These are phyloP conservation scores for Lachnellula willkommii DNA, from an alignment of 2,329 filamentous ascomycete species.

Conservation along the genomic window DNA sequence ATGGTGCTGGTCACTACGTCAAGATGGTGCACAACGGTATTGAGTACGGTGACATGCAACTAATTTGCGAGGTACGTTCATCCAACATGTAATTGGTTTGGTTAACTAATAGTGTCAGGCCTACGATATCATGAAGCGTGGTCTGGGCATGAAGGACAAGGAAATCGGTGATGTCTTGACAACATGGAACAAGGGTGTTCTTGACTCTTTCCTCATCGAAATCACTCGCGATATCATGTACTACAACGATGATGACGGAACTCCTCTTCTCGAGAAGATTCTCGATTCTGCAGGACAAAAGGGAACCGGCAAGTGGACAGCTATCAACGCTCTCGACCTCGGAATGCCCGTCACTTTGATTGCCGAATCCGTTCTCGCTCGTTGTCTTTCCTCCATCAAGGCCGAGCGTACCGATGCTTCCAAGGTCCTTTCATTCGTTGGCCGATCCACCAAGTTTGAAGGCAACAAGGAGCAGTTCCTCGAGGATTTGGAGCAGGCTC, in stretches of 20 bases:
- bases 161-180: slow-evolving; percentile 93
- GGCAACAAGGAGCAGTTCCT: slow-evolving; percentile 93
- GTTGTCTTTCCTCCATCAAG: slow-evolving; percentile 93
- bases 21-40: slow-evolving; percentile 99
- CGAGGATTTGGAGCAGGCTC: slow-evolving; percentile 94
- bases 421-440: slow-evolving; percentile 65
- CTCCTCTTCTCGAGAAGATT: slow-evolving; percentile 94
- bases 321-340: slow-evolving; percentile 96
- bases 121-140: slow-evolving; percentile 99
- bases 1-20: slow-evolving; percentile 99
- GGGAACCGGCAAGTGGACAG: slow-evolving; percentile 99
- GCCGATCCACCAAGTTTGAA: slow-evolving; percentile 73
- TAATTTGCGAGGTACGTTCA: slow-evolving; percentile 85
- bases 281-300: slow-evolving; percentile 98
- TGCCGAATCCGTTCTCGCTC: slow-evolving; percentile 90
- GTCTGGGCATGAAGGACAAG: slow-evolving; percentile 80
- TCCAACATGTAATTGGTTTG: not conserved
- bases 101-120: slow-evolving; percentile 52
- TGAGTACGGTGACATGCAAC: slow-evolving; percentile 99
- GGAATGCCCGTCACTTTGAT: slow-evolving; percentile 98
- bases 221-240: slow-evolving; percentile 99
- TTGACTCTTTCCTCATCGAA: slow-evolving; percentile 98
- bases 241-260: slow-evolving; percentile 93
- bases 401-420: slow-evolving; percentile 81
- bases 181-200: slow-evolving; percentile 97